Evolutionary conservation across 306 rosid species (phyloP).

Genomic region (Sophora flavescens): DNA sequence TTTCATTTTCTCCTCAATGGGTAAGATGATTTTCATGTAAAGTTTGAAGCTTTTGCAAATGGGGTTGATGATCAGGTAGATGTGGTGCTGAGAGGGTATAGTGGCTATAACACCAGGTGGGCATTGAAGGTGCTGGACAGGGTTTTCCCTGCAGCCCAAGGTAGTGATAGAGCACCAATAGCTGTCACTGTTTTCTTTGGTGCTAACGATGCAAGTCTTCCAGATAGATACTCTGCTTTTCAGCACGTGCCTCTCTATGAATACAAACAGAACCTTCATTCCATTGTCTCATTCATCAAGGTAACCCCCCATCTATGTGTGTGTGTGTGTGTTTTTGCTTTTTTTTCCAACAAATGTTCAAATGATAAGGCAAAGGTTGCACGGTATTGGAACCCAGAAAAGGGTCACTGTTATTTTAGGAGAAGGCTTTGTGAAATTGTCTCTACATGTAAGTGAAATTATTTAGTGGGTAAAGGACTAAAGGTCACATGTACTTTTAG

Average conservation of each 20-base stretch:
- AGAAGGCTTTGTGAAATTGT: background rate
- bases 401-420: slow-evolving; percentile 25
- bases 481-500: background rate
- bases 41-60: slow-evolving; percentile 18
- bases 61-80: slow-evolving; percentile 56
- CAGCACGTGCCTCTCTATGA: slow-evolving; percentile 83
- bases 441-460: background rate
- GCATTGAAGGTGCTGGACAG: slow-evolving; percentile 72
- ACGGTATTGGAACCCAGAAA: slow-evolving; percentile 41
- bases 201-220: slow-evolving; percentile 88
- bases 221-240: slow-evolving; percentile 69
- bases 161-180: slow-evolving; percentile 51
- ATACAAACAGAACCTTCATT: slow-evolving; percentile 69
- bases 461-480: background rate
- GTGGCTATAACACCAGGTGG: slow-evolving; percentile 94
- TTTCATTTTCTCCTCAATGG: background rate
- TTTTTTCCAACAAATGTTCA: background rate
- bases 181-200: slow-evolving; percentile 88
- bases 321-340: background rate
- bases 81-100: slow-evolving; percentile 84
- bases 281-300: slow-evolving; percentile 77
- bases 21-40: slow-evolving; percentile 6
- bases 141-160: slow-evolving; percentile 58
- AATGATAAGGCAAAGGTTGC: slow-evolving; percentile 29
- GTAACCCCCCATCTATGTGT: slow-evolving; percentile 42